Evolutionary conservation across 441 rosid genomes (phyloP), one percentile per base, ranked within the genome.

Genomic region (Melastoma candidum): DNA sequence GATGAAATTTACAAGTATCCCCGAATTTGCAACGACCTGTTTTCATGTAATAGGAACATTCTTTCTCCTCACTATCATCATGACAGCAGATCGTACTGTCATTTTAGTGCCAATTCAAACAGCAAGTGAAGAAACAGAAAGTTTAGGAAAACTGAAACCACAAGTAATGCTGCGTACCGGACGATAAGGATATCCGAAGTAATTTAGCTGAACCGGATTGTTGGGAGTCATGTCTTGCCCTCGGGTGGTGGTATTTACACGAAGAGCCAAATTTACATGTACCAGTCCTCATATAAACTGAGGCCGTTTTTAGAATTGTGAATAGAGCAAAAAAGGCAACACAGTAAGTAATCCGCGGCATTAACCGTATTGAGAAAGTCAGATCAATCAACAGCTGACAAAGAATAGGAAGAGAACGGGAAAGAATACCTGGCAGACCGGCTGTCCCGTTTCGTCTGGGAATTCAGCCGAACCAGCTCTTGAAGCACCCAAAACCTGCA

Each of bases 1-100:
- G 97, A 77, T 89, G 82, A 68, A 86, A 93, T 79, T 85, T 81
- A 71, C 99, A 89, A 1, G 97, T 83, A 24, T 67, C 64, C 52
- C 96, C 99, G 62, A 89, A 93, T 70, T 93, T 93, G 76, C 99
- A 93, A 49, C 79, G 85, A 66, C 96, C 93, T 0, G 96, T 93
- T 73, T 89, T 86, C 78, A 89, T 63, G 71, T 86, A 93, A 58
- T 89, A 89, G 60, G 95, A 80, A 50, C 99, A 93, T 54, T 93
- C 82, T 56, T 71, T 85, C 57, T 82, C 89, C 27, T 83, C 87
- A n/a, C 94, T 84, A 84, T 68, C 56, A 57, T 46, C 29, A 29
- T 24, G 68, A 43, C 46, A 7, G 47, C 47, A 48, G 51, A 54
- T 10, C 14, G 13, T 43, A 48, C 60, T 56, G 54, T 43, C 29